Conservation (phyloP, 75 land plant genomes). For the Sequoia sempervirens region DNA sequence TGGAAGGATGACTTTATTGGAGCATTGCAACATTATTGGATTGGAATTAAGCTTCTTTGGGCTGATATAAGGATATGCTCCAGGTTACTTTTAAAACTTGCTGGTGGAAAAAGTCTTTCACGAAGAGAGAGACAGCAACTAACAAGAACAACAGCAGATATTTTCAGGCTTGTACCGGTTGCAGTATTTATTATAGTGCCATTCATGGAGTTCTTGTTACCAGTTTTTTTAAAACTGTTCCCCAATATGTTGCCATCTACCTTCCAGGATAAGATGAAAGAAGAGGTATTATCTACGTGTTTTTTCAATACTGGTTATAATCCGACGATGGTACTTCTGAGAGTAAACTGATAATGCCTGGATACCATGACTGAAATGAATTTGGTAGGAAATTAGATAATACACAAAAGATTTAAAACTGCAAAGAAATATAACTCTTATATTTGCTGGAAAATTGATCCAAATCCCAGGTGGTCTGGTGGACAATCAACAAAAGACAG, state of each 20-base stretch:
- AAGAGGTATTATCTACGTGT: conserved; percentile 55
- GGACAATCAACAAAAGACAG: too few species aligned
- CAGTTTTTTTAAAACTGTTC: conserved; percentile 86
- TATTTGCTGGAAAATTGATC: too few species aligned
- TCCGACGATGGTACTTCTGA: too few species aligned
- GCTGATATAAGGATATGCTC: conserved; percentile 82
- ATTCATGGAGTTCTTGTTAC: conserved; percentile 97
- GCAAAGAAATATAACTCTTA: too few species aligned
- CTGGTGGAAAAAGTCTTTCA: conserved; percentile 71
- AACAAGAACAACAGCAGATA: conserved; percentile 97
- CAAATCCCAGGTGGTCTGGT: too few species aligned
- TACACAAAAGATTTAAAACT: too few species aligned
- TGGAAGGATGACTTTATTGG: conserved; percentile 78
- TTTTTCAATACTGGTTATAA: too few species aligned
- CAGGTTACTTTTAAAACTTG: conserved; percentile 79
- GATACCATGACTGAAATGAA: too few species aligned
- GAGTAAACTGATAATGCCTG: too few species aligned
- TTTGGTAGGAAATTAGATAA: too few species aligned
- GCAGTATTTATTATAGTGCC: conserved; percentile 96
- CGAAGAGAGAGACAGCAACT: conserved; percentile 94
- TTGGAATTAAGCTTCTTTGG: conserved; percentile 87
- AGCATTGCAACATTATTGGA: conserved; percentile 87
- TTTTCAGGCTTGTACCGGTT: conserved; percentile 94
- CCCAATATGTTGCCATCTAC: conserved; percentile 99
- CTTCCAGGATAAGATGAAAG: conserved; percentile 98